Conservation (phyloP, 108 stramenopile species). For the Pseudonitzschia delicatissima region DNA sequence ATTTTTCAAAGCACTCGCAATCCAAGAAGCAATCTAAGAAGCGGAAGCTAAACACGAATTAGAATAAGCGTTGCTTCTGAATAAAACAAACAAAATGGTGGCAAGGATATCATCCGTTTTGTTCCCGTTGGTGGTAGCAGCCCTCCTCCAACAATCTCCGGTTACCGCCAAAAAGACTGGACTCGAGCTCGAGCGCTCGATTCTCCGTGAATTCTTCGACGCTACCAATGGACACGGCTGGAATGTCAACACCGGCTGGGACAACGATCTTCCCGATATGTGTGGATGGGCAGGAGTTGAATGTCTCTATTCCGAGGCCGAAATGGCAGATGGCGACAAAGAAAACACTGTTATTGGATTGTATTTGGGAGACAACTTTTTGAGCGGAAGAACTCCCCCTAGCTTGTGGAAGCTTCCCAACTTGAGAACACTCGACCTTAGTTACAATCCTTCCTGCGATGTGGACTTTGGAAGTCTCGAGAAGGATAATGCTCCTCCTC, state of each 20-base stretch:
- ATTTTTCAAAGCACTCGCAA: no score
- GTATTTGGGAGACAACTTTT: slow-evolving; percentile 14
- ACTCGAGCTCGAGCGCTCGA: slow-evolving; percentile 17
- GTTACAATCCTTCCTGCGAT: slow-evolving; percentile 15
- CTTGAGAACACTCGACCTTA: slow-evolving; percentile 8
- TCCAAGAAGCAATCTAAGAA: no score
- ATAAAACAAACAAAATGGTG: no score
- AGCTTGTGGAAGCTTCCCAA: slow-evolving; percentile 22
- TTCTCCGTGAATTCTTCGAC: slow-evolving; percentile 29
- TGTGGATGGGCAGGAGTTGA: slow-evolving; percentile 33
- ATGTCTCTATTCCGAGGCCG: slow-evolving; percentile 2
- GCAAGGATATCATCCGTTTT: no score
- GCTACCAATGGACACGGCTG: slow-evolving; percentile 30
- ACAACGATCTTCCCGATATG: slow-evolving; percentile 23
- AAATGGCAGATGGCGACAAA: background rate
- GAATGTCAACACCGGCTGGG: slow-evolving; percentile 35
- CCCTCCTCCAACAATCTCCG: no score
- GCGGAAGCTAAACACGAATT: no score
- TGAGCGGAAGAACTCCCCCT: slow-evolving; percentile 23
- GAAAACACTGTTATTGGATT: slow-evolving; percentile 15
- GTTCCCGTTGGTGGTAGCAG: no score
- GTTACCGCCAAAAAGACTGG: no score
- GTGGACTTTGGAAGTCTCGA: slow-evolving; percentile 19
- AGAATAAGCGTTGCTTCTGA: no score
- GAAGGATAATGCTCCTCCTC: background rate